Conservation (phyloP, 148 eudicot genomes). For the Fagopyrum tataricum region DNA sequence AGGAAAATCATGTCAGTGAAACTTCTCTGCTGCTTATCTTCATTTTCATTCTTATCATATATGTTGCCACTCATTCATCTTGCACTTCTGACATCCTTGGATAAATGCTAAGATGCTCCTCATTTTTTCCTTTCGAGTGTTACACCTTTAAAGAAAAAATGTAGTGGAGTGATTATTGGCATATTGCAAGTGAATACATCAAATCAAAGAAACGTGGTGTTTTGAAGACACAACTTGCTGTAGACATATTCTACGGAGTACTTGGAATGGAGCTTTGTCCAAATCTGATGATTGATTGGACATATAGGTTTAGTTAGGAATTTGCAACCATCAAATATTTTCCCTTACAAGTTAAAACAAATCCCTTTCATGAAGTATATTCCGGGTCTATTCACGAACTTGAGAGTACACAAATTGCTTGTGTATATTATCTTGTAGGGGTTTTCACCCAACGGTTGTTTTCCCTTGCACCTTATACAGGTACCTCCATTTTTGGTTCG, state of each 20-base stretch:
- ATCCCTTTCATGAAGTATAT: no score
- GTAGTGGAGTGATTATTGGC: background rate
- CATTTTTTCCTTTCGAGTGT: background rate
- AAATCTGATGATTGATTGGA: background rate
- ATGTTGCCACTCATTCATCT: background rate
- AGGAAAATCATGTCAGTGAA: slow-evolving; percentile 70
- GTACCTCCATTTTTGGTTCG: slow-evolving; percentile 93
- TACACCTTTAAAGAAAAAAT: background rate
- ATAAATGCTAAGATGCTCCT: background rate
- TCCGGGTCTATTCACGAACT: background rate
- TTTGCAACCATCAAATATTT: background rate
- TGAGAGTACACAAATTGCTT: background rate
- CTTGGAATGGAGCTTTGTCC: background rate
- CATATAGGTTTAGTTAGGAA: background rate
- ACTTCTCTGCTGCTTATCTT: slow-evolving; percentile 12
- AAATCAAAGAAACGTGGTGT: background rate
- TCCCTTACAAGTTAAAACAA: no score
- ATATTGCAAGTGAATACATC: background rate
- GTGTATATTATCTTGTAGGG: background rate
- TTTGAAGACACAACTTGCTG: background rate
- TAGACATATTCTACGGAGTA: background rate
- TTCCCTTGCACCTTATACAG: slow-evolving; percentile 24
- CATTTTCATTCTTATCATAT: background rate
- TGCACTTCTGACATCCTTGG: background rate
- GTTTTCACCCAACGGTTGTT: background rate